A percentile compares a stretch with the other conserved stretches of the same genome.
Conservation (phyloP, 306 rosid species). For the Vachellia pachyceras region DNA sequence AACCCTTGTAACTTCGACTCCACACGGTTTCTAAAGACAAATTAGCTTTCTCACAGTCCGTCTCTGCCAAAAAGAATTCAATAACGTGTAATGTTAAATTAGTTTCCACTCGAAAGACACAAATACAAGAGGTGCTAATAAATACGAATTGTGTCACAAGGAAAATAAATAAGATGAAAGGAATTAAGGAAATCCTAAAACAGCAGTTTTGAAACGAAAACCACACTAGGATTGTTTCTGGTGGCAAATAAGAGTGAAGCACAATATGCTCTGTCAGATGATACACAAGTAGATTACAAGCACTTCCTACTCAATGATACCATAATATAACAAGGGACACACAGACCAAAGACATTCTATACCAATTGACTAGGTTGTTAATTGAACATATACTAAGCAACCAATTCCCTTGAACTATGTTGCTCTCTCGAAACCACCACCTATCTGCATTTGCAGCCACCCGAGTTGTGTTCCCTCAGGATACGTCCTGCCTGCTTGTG, state of each 20-base stretch:
- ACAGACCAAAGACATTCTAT: conserved; percentile 39
- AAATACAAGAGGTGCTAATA: conserved; percentile 27
- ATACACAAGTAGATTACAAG: conserved; percentile 42
- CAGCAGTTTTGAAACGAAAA: conserved; percentile 21
- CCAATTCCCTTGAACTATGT: conserved; percentile 43
- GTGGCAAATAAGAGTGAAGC: conserved; percentile 31
- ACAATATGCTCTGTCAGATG: conserved; percentile 28
- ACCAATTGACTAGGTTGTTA: conserved; percentile 48
- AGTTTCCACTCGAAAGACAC: conserved; percentile 5
- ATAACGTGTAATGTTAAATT: not conserved
- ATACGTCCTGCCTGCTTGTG: conserved; percentile 70
- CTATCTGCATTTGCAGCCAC: conserved; percentile 92
- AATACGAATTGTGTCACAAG: conserved; percentile 22
- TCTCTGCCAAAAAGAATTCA: conserved; percentile 28
- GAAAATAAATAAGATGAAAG: conserved; percentile 31
- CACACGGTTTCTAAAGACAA: not conserved
- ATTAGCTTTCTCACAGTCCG: conserved; percentile 3
- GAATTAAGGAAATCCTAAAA: conserved; percentile 10
- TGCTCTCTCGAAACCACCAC: conserved; percentile 73
- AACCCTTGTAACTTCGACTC: not conserved
- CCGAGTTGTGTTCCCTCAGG: conserved; percentile 68
- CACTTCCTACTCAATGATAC: conserved; percentile 43
- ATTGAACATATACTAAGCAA: conserved; percentile 31
- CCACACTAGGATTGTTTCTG: conserved; percentile 39
- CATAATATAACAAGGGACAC: conserved; percentile 41